Conservation (phyloP, 768 basidiomycete species). For the Hygrocybe coccinea region DNA sequence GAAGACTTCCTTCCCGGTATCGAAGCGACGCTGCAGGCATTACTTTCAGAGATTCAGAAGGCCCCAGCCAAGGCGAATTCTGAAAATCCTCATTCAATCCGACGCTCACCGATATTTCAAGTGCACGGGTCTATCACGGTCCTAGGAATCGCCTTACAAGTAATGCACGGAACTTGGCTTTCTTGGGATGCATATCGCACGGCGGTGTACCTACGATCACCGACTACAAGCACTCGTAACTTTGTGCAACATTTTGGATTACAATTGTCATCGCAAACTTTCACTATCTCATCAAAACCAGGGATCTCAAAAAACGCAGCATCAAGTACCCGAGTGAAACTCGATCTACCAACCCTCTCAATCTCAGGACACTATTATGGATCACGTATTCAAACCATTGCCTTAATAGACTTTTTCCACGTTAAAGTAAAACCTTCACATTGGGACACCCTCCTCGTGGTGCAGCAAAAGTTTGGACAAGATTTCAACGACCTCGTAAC, state of each 20-base stretch:
- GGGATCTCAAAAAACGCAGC: slow-evolving; percentile 29
- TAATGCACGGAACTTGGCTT: slow-evolving; percentile 86
- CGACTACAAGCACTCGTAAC: slow-evolving; percentile 32
- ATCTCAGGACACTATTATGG: slow-evolving; percentile 56
- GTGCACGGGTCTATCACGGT: slow-evolving; percentile 50
- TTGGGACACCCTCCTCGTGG: slow-evolving; percentile 76
- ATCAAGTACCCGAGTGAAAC: slow-evolving; percentile 49
- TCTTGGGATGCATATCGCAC: slow-evolving; percentile 62
- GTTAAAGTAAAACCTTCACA: slow-evolving; percentile 75
- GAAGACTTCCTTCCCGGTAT: slow-evolving; percentile 73
- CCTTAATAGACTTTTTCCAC: slow-evolving; percentile 63
- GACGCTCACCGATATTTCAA: slow-evolving; percentile 35
- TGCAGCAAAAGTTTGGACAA: slow-evolving; percentile 86
- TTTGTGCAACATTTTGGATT: slow-evolving; percentile 52
- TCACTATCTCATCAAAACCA: slow-evolving; percentile 53
- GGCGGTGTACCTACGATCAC: slow-evolving; percentile 40
- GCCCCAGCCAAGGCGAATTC: slow-evolving; percentile 34
- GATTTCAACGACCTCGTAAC: slow-evolving; percentile 79
- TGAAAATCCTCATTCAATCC: slow-evolving; percentile 25
- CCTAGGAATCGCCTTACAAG: slow-evolving; percentile 62
- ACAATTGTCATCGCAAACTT: slow-evolving; percentile 55
- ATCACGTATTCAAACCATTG: slow-evolving; percentile 46
- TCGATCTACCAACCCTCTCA: slow-evolving; percentile 62
- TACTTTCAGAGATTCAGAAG: slow-evolving; percentile 59
- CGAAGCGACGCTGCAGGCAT: slow-evolving; percentile 57